Evolutionary conservation across 1,284 basidiomycete genomes (phyloP), one percentile per base, ranked within the genome.

Genomic region (Salmacisia buchloeana): DNA sequence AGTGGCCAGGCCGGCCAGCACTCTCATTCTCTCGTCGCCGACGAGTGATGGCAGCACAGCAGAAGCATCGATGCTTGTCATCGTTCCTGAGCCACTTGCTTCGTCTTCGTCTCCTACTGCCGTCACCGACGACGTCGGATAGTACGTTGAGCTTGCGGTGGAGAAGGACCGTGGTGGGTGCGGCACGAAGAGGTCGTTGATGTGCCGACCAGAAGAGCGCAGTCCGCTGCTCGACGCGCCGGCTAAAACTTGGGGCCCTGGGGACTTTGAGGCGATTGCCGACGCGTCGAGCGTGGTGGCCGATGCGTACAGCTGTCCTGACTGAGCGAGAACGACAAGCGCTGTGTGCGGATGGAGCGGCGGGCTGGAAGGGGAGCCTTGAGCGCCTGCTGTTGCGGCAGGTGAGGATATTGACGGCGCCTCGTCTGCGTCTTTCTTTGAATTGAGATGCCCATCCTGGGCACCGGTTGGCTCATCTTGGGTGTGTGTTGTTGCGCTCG

Each of bases 331-430:
- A 9, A 54, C 27, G 49, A 54, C 34, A 31, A 54, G 49, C 18
- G 49, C 49, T 18, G 49, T 54, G 49, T 54, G 49, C 34, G 49
- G 49, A 31, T 54, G 49, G 45, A 49, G 45, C 25, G n/a, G n/a
- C 12, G 25, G 45, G 45, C 23, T 54, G 6, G 4, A n/a, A n/a
- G n/a, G n/a, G n/a, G n/a, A n/a, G n/a, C n/a, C n/a, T n/a, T n/a
- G n/a, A n/a, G n/a, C n/a, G n/a, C n/a, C n/a, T n/a, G n/a, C n/a
- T n/a, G n/a, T n/a, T n/a, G n/a, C n/a, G n/a, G n/a, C n/a, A n/a
- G n/a, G n/a, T n/a, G n/a, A n/a, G n/a, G n/a, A n/a, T n/a, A n/a
- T n/a, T n/a, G n/a, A n/a, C n/a, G n/a, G n/a, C n/a, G n/a, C n/a
- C n/a, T n/a, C n/a, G n/a, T n/a, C n/a, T n/a, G n/a, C n/a, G n/a